Conservation (phyloP, 371 early-diverging fungal species). For the Lichtheimia corymbifera region DNA sequence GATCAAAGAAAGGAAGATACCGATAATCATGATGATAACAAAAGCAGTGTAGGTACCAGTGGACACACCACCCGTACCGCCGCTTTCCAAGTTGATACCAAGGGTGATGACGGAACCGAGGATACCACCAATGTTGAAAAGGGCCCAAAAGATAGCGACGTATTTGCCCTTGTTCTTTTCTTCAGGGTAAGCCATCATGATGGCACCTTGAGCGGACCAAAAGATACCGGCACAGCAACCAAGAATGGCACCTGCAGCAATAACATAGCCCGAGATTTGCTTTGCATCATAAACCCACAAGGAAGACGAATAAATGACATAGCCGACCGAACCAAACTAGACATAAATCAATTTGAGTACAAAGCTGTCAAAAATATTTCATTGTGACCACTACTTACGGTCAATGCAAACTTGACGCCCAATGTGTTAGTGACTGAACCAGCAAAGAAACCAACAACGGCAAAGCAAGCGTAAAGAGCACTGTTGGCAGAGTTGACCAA, state of each 20-base stretch:
- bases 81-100: slow-evolving; percentile 64
- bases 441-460: slow-evolving; percentile 67
- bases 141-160: slow-evolving; percentile 78
- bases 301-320: slow-evolving; percentile 58
- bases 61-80: slow-evolving; percentile 27
- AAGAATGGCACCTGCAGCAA: slow-evolving; percentile 65
- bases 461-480: slow-evolving; percentile 70
- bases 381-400: slow-evolving; percentile 21
- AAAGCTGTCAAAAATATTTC: not conserved
- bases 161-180: slow-evolving; percentile 73
- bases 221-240: slow-evolving; percentile 62
- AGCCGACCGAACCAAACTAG: slow-evolving; percentile 52
- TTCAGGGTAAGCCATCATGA: slow-evolving; percentile 72
- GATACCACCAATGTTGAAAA: slow-evolving; percentile 82
- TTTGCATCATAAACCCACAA: slow-evolving; percentile 46
- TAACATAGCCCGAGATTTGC: slow-evolving; percentile 42
- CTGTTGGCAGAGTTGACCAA: slow-evolving; percentile 68
- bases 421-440: slow-evolving; percentile 63
- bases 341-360: not conserved
- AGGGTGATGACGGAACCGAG: slow-evolving; percentile 70
- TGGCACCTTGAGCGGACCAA: slow-evolving; percentile 71
- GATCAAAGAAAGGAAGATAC: slow-evolving; percentile 50
- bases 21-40: slow-evolving; percentile 65
- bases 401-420: slow-evolving; percentile 52
- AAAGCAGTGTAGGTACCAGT: slow-evolving; percentile 68